A percentile compares a stretch with the other conserved stretches of the same genome.
phyloP scores from a whole-genome alignment of 2,329 filamentous ascomycete genomes.

The Cyanodermella asteris region DNA sequence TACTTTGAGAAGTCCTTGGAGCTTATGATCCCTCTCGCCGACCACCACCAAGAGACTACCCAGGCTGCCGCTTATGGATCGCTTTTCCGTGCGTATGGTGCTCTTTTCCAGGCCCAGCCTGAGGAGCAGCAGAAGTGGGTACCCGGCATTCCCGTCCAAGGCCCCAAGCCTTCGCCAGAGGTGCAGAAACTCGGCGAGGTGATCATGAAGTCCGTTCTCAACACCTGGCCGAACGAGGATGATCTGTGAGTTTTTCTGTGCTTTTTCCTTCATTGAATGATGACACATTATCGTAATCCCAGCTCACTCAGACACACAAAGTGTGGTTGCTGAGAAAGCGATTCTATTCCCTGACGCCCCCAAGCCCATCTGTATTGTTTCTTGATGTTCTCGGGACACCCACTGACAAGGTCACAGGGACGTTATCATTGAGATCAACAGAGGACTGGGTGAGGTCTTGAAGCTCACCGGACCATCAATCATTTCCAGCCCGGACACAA shows the following conservation, averaged over 20 bases:
- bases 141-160: conserved; percentile 64
- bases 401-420: conserved; percentile 29
- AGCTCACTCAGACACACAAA: conserved; percentile 95
- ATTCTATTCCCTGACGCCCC: conserved; percentile 31
- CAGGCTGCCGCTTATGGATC: conserved; percentile 82
- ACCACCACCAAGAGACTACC: conserved; percentile 82
- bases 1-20: conserved; percentile 81
- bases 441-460: conserved; percentile 72
- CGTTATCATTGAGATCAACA: conserved; percentile 86
- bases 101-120: conserved; percentile 73
- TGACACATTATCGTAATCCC: conserved; percentile 87
- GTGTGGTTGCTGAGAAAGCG: conserved; percentile 79
- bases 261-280: conserved; percentile 33
- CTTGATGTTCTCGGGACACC: conserved; percentile 1
- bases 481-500: conserved; percentile 47
- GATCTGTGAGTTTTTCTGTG: conserved; percentile 54
- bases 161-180: conserved; percentile 55
- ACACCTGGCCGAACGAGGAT: conserved; percentile 70
- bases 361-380: conserved; percentile 8
- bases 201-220: conserved; percentile 63
- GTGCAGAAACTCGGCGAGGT: conserved; percentile 70
- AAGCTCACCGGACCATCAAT: conserved; percentile 80
- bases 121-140: conserved; percentile 67
- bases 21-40: conserved; percentile 55
- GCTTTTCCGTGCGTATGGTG: conserved; percentile 80